Evolutionary conservation across 257 asterid species (phyloP).

Genomic region (Fraxinus anomala): DNA sequence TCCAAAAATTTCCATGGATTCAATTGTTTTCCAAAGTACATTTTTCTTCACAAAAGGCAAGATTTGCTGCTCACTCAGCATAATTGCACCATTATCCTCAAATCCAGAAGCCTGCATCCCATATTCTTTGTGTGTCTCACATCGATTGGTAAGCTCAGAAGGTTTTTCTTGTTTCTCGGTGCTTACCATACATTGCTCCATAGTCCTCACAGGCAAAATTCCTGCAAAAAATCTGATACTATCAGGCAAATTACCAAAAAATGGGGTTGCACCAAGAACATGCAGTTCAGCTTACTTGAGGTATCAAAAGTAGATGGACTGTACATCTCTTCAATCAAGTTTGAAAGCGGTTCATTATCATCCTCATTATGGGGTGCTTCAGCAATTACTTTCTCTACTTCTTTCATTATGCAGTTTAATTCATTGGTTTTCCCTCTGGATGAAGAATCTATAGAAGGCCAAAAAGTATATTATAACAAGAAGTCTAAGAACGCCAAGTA

Average conservation of each 20-base stretch:
- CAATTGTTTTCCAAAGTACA: constrained; percentile 64
- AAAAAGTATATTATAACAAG: constrained; percentile 25
- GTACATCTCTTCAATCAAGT: constrained; percentile 57
- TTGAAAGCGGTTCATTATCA: constrained; percentile 67
- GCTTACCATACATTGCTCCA: constrained; percentile 32
- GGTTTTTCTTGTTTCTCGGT: constrained; percentile 27
- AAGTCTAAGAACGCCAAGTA: constrained; percentile 1
- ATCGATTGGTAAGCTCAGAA: constrained; percentile 1
- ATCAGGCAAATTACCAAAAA: constrained; percentile 10
- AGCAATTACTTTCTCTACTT: constrained; percentile 24
- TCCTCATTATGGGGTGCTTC: constrained; percentile 38
- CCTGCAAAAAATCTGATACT: constrained; percentile 33
- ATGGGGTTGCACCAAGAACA: constrained; percentile 5
- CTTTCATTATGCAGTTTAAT: constrained; percentile 22
- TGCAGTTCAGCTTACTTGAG: constrained; percentile 45
- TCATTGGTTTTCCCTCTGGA: constrained; percentile 31
- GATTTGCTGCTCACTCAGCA: constrained; percentile 33
- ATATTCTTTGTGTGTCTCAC: not conserved
- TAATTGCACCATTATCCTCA: not conserved
- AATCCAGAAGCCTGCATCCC: not conserved
- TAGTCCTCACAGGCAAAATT: constrained; percentile 30
- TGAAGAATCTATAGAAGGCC: constrained; percentile 42
- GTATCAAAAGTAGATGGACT: constrained; percentile 38
- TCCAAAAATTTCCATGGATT: constrained; percentile 67
- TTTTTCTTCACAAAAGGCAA: constrained; percentile 67